A percentile compares a stretch with the other conserved stretches of the same genome.
phyloP scores from a whole-genome alignment of 495 filamentous ascomycete genomes.

The Neurospora sp. region DNA sequence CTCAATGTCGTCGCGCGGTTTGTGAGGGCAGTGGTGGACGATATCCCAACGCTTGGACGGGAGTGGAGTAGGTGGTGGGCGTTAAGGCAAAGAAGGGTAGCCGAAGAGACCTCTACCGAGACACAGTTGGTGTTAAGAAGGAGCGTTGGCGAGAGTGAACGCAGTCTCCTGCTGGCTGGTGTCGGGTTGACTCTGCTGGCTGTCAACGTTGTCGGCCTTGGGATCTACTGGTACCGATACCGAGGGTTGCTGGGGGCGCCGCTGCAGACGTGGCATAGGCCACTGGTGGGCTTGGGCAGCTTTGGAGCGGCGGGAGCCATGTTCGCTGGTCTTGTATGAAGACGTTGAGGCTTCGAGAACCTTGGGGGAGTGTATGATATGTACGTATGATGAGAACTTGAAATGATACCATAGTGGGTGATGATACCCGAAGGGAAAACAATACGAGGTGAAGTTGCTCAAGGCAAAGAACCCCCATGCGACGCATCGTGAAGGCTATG shows the following conservation, averaged over 20 bases:
- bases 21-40: slow-evolving; percentile 14
- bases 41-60: slow-evolving; percentile 12
- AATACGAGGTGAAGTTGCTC: background rate
- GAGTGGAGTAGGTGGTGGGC: slow-evolving; percentile 17
- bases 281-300: slow-evolving; percentile 14
- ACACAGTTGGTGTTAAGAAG: background rate
- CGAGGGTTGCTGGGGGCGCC: slow-evolving; percentile 22
- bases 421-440: background rate
- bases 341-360: background rate
- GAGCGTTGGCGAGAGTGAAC: slow-evolving; percentile 2
- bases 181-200: slow-evolving; percentile 14
- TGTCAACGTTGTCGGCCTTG: slow-evolving; percentile 6
- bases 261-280: slow-evolving; percentile 23
- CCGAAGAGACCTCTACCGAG: background rate
- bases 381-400: background rate
- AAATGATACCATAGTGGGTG: background rate
- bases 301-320: slow-evolving; percentile 28
- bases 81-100: slow-evolving; percentile 10
- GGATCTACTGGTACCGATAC: slow-evolving; percentile 11
- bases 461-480: background rate
- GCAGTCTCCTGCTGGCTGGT: slow-evolving; percentile 8
- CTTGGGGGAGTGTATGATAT: background rate
- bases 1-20: slow-evolving; percentile 20
- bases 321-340: slow-evolving; percentile 7
- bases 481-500: background rate